Percentiles rank a stretch among this genome's conserved stretches.
Evolutionary conservation across 108 stramenopile species (phyloP).

Genomic region (Nitzschia palea): DNA sequence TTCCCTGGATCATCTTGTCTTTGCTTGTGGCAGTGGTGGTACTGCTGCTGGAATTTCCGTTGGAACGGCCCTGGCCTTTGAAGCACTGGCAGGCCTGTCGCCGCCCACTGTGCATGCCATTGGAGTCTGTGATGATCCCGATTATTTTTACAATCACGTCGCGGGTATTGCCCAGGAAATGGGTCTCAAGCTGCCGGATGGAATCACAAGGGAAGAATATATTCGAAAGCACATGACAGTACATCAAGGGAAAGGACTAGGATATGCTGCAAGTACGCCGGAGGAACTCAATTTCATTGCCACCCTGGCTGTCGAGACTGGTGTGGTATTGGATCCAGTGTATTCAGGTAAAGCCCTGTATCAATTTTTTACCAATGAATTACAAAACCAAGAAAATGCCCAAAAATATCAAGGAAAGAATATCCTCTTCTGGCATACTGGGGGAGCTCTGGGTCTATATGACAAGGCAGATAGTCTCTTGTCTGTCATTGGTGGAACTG

Average conservation of each 20-base stretch:
- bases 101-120: constrained; percentile 75
- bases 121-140: constrained; percentile 88
- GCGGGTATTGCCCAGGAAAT: constrained; percentile 67
- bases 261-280: constrained; percentile 73
- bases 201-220: constrained; percentile 39
- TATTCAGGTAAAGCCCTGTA: constrained; percentile 90
- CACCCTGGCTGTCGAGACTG: constrained; percentile 73
- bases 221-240: constrained; percentile 55
- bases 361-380: constrained; percentile 57
- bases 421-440: constrained; percentile 91
- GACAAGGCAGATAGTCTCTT: constrained; percentile 65
- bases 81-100: background rate
- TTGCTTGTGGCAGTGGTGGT: constrained; percentile 90
- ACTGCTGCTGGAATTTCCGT: constrained; percentile 81
- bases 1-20: constrained; percentile 80
- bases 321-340: constrained; percentile 87
- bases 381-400: constrained; percentile 28
- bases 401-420: constrained; percentile 50
- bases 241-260: constrained; percentile 78
- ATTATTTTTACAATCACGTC: constrained; percentile 81
- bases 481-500: constrained; percentile 22
- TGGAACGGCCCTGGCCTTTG: constrained; percentile 63
- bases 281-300: constrained; percentile 79
- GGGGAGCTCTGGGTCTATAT: constrained; percentile 82
- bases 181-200: constrained; percentile 45